These are phyloP conservation scores for Panicum miliaceum DNA, from an alignment of 176 grass and related monocot species.

Conservation along the genomic window DNA sequence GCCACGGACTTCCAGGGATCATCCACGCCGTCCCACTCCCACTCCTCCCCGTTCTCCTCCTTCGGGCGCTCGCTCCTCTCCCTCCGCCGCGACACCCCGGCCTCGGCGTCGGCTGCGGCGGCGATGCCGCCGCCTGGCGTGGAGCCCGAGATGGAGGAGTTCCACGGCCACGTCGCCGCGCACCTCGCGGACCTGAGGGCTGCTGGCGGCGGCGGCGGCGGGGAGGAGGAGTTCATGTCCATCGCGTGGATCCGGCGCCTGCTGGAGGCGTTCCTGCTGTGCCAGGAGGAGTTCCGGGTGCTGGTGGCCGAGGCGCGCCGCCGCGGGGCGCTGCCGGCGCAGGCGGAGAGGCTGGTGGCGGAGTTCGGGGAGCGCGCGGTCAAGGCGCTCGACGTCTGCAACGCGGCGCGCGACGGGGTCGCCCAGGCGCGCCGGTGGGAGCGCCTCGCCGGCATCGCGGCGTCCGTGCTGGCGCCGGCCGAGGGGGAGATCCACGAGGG, in stretches of 20 bases:
- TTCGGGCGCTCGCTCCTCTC: slow-evolving; percentile 70
- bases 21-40: slow-evolving; percentile 37
- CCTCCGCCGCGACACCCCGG: slow-evolving; percentile 61
- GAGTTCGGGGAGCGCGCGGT: slow-evolving; percentile 85
- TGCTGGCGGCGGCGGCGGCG: neutral
- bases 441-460: slow-evolving; percentile 73
- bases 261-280: slow-evolving; percentile 73
- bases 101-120: neutral
- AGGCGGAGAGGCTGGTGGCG: slow-evolving; percentile 47
- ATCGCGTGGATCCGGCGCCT: slow-evolving; percentile 75
- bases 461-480: slow-evolving; percentile 54
- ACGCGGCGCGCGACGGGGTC: slow-evolving; percentile 81
- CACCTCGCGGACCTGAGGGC: slow-evolving; percentile 50
- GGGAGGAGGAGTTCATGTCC: slow-evolving; percentile 50
- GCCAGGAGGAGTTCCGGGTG: slow-evolving; percentile 71
- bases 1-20: slow-evolving; percentile 74
- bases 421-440: slow-evolving; percentile 83
- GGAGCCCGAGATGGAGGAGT: slow-evolving; percentile 68
- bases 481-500: slow-evolving; percentile 53
- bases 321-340: neutral
- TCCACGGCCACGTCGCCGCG: slow-evolving; percentile 63
- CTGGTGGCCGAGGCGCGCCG: slow-evolving; percentile 48
- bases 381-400: slow-evolving; percentile 94
- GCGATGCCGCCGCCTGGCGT: slow-evolving; percentile 11
- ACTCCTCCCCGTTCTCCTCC: slow-evolving; percentile 60